Percentiles rank a stretch among this genome's conserved stretches.
phyloP scores from a whole-genome alignment of 2,329 filamentous ascomycete genomes.

The Paraconiothyrium brasiliense region DNA sequence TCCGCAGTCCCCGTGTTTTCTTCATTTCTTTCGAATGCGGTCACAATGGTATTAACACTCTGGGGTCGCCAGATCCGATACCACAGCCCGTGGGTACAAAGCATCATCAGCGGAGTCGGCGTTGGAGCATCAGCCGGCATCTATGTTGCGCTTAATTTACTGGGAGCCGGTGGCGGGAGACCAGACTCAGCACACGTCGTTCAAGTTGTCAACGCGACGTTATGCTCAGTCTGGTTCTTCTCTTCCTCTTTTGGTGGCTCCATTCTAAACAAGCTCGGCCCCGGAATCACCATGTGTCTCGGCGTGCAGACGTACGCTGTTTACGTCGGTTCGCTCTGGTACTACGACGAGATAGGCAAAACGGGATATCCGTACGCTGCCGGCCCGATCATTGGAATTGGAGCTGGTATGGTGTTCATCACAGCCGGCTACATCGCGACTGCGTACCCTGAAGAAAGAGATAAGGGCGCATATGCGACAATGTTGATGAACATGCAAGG shows the following conservation, averaged over 20 bases:
- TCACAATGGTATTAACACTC: slow-evolving; percentile 36
- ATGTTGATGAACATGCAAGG: slow-evolving; percentile 46
- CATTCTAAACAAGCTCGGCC: slow-evolving; percentile 43
- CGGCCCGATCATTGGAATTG: slow-evolving; percentile 44
- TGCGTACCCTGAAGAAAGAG: slow-evolving; percentile 42
- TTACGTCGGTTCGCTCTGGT: slow-evolving; percentile 45
- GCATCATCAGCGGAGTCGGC: slow-evolving; percentile 41
- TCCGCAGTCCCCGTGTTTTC: not conserved
- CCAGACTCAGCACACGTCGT: slow-evolving; percentile 44
- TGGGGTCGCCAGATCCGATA: slow-evolving; percentile 36
- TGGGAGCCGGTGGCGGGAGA: slow-evolving; percentile 41
- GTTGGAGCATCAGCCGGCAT: slow-evolving; percentile 42
- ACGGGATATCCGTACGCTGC: slow-evolving; percentile 41
- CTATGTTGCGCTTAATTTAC: slow-evolving; percentile 42
- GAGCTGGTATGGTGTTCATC: slow-evolving; percentile 45
- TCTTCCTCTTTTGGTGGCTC: slow-evolving; percentile 44
- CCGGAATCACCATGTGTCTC: slow-evolving; percentile 43
- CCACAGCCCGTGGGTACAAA: slow-evolving; percentile 43
- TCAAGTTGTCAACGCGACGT: slow-evolving; percentile 43
- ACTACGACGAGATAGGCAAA: slow-evolving; percentile 44
- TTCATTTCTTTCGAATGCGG: not conserved
- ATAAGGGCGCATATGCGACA: slow-evolving; percentile 41
- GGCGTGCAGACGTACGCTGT: slow-evolving; percentile 43
- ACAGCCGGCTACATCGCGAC: slow-evolving; percentile 43
- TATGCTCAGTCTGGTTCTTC: slow-evolving; percentile 47